These are phyloP conservation scores for Suhomyces bribrorum DNA, from an alignment of 1,139 yeast genomes.

Conservation along the genomic window DNA sequence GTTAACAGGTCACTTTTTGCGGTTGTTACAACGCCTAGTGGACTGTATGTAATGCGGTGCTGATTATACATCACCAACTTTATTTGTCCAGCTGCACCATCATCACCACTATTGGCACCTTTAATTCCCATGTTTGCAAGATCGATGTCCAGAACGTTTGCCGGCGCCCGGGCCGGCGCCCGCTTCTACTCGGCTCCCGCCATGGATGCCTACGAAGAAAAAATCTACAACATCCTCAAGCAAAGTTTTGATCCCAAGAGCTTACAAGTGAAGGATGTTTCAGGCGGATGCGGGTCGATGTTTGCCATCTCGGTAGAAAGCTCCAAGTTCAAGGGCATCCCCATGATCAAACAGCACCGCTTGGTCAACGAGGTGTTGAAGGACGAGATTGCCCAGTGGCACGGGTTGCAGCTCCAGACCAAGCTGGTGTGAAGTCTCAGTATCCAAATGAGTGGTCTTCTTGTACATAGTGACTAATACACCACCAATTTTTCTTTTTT, in stretches of 20 bases:
- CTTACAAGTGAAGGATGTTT: slow-evolving; percentile 73
- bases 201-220: slow-evolving; percentile 68
- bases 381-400: slow-evolving; percentile 92
- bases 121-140: no score
- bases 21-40: no score
- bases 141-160: slow-evolving; percentile 3
- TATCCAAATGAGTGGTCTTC: background rate
- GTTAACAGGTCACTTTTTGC: no score
- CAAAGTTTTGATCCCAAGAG: slow-evolving; percentile 57
- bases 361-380: slow-evolving; percentile 78
- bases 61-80: no score
- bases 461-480: background rate
- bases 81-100: no score
- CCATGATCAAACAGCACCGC: slow-evolving; percentile 90
- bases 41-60: background rate
- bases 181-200: slow-evolving; percentile 12
- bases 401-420: slow-evolving; percentile 85
- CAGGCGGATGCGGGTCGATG: slow-evolving; percentile 98
- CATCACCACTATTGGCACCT: background rate
- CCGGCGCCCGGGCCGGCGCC: background rate
- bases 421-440: slow-evolving; percentile 26
- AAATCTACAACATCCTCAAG: slow-evolving; percentile 58
- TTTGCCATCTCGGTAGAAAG: slow-evolving; percentile 83
- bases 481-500: no score
- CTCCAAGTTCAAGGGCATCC: slow-evolving; percentile 69